Conservation (phyloP, 139 green algal species). For the Trebouxia sp. region DNA sequence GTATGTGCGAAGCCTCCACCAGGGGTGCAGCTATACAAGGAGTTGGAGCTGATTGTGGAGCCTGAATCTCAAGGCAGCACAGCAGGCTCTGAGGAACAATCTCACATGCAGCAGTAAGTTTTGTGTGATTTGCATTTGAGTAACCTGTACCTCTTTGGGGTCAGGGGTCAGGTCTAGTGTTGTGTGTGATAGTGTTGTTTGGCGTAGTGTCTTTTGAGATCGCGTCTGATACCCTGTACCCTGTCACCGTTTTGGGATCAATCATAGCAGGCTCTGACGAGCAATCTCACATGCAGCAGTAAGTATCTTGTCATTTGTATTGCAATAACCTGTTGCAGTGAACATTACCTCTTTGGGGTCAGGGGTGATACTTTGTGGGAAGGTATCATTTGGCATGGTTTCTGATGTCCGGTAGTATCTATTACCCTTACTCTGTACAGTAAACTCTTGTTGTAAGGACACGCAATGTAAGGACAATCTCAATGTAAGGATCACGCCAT, state of each 20-base stretch:
- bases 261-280: slow-evolving; percentile 42
- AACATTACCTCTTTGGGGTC: background rate
- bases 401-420: no score
- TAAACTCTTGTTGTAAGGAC: no score
- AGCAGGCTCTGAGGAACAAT: slow-evolving; percentile 44
- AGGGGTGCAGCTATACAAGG: slow-evolving; percentile 49
- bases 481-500: no score
- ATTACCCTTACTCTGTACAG: no score
- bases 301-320: background rate
- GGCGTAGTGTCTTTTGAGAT: no score
- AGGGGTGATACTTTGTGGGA: background rate
- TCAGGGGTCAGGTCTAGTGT: background rate
- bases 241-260: no score
- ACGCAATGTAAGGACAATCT: no score
- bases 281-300: slow-evolving; percentile 42
- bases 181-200: background rate
- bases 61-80: slow-evolving; percentile 49
- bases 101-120: slow-evolving; percentile 41
- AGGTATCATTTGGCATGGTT: background rate
- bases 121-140: background rate
- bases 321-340: background rate
- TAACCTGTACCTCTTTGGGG: background rate
- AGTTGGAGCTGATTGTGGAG: slow-evolving; percentile 80
- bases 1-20: background rate
- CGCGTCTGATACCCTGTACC: no score